Base-by-base conservation (phyloP, 1,284 basidiomycete species). In the Clitocybe nebularis region DNA sequence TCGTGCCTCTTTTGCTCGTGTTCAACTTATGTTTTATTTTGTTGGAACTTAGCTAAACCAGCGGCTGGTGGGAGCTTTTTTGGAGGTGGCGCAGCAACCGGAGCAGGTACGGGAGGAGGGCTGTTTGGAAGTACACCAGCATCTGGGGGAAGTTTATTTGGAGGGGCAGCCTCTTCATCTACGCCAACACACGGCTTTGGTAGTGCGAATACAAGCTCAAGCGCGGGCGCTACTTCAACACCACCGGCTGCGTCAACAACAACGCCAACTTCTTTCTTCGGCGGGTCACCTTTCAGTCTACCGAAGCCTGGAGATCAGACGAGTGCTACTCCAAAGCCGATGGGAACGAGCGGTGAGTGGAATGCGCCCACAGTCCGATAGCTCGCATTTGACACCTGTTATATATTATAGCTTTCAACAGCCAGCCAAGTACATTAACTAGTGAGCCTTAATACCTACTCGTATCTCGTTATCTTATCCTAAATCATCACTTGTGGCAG, bases 241-340 rank as follows among this genome's bases (percentile, higher is more conserved):
- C 24, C 38, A 19, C 25, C 41, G 11, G 41, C 20, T 19, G 22
- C 47, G 35, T 39, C 43, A 23, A 41, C 46, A 8, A 26, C 52
- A 38, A 41, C 49, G n/a, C 22, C 50, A 11, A 55, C 53, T 41
- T 44, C 54, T 13, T 46, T 63, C 3, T 63, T 63, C 40, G 57
- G 59, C 5, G 61, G 62, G 39, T 33, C 30, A 29, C 46, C 49
- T 9, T 62, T 61, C 34, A 50, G 41, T 43, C 51, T 59, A 22
- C 50, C 57, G 14, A 67, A 67, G 49, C 59, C 62, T 16, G 50
- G 56, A 13, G 63, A 65, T 35, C 52, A 56, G 29, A 46, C 56
- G 10, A n/a, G n/a, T n/a, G 42, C 48, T 43, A 36, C 55, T n/a
- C 29, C 49, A 22, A 66, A 66, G 49, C 59, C 60, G 30, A 46